Percentiles rank a stretch among this genome's conserved stretches.
phyloP scores from a whole-genome alignment of 306 rosid genomes.

The Vigna unguiculata region DNA sequence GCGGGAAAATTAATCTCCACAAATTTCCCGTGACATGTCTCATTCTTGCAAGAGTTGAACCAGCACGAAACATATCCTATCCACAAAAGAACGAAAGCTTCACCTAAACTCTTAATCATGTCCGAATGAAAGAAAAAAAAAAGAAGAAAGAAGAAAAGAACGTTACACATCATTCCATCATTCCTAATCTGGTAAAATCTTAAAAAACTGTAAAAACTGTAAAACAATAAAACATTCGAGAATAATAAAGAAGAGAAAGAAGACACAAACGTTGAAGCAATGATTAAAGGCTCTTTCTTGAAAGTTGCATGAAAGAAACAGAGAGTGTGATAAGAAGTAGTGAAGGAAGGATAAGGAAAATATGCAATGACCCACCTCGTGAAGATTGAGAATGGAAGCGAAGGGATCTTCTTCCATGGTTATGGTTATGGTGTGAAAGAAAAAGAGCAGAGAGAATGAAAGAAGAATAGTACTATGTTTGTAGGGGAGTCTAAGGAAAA shows the following conservation, averaged over 20 bases:
- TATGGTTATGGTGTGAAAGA: conserved; percentile 48
- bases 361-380: conserved; percentile 63
- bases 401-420: conserved; percentile 62
- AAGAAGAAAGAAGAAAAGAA: no score
- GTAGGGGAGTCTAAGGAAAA: conserved; percentile 40
- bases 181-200: no score
- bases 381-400: conserved; percentile 54
- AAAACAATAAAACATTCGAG: neutral
- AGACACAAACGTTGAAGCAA: neutral
- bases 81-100: conserved; percentile 1
- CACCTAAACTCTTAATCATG: neutral
- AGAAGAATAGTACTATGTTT: neutral
- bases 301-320: conserved; percentile 5
- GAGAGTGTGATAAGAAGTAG: conserved; percentile 6
- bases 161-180: no score
- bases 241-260: neutral
- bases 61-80: neutral
- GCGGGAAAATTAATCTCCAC: conserved; percentile 31
- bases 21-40: conserved; percentile 3
- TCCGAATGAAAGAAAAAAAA: neutral
- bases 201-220: neutral
- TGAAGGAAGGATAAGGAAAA: conserved; percentile 1
- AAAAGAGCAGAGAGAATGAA: conserved; percentile 5
- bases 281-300: neutral
- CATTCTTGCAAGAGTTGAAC: conserved; percentile 28